Conservation (phyloP, 2,329 filamentous ascomycete species). For the Epichloe scottii region DNA sequence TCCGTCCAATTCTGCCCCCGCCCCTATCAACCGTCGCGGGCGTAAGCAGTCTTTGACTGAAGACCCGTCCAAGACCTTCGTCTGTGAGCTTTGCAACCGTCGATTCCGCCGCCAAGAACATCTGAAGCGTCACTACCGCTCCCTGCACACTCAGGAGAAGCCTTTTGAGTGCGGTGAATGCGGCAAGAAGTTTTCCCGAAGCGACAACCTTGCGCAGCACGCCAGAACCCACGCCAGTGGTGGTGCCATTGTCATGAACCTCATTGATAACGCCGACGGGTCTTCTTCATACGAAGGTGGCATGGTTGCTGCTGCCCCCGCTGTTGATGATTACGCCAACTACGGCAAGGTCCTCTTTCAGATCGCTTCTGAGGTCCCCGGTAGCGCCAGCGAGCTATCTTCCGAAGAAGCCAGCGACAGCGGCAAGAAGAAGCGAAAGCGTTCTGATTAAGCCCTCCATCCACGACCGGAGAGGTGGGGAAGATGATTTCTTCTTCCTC, state of each 20-base stretch:
- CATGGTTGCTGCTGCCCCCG: constrained; percentile 26
- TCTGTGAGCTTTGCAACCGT: constrained; percentile 90
- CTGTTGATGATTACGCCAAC: constrained; percentile 50
- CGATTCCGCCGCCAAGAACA: constrained; percentile 98
- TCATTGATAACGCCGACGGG: constrained; percentile 59
- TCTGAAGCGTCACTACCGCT: constrained; percentile 95
- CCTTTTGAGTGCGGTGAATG: constrained; percentile 96
- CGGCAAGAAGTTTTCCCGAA: constrained; percentile 97
- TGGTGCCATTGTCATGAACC: constrained; percentile 81
- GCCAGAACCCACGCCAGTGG: constrained; percentile 75
- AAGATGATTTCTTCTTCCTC: too few relatives aligned
- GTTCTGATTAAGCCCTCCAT: constrained; percentile 40
- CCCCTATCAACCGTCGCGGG: constrained; percentile 74
- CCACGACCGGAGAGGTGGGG: not conserved
- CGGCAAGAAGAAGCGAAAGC: constrained; percentile 59
- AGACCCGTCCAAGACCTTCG: constrained; percentile 95
- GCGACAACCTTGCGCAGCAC: constrained; percentile 94
- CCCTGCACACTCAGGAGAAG: constrained; percentile 96
- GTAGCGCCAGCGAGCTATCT: constrained; percentile 46
- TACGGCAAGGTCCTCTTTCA: constrained; percentile 74
- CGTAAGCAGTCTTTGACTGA: constrained; percentile 98
- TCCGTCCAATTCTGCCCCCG: constrained; percentile 29
- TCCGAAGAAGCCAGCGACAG: constrained; percentile 39
- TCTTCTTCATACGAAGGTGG: constrained; percentile 28
- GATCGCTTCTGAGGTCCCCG: constrained; percentile 60